Base-by-base conservation (phyloP, 2,329 filamentous ascomycete genomes). In the Colletotrichum sp. region DNA sequence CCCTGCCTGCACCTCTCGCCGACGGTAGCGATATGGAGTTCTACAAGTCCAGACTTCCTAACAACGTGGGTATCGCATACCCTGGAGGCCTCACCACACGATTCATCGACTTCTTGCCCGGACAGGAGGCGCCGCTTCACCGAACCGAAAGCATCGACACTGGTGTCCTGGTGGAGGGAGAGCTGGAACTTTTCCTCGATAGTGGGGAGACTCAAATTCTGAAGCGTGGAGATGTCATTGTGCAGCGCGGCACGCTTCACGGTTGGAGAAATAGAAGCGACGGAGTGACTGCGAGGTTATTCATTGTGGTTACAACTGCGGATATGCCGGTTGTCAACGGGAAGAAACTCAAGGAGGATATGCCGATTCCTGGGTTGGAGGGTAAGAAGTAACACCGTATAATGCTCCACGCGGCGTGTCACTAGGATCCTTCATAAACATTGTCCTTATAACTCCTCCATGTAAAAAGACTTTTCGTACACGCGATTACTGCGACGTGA, bases 201-300 rank as follows among this genome's bases (percentile, higher is more conserved):
- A 86, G 87, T n/a, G 89, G 90, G 1, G 88, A 88, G 71, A 84
- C 80, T 63, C 84, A 84, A 44, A 71, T 84, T 26, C 82, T 92
- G 85, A 82, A 83, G 64, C 83, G 85, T 12, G 90, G 90, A 2
- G 90, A 92, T 79, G 82, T 91, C 16, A 87, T 87, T 13, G 87
- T 92, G n/a, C 89, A 92, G 82, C 84, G 90, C 49, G 89, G 86
- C 2, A 91, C 89, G 4, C 88, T 87, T 82, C 90, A 92, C 80
- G 86, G 86, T 28, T 91, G 89, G 90, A 81, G 84, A 60, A 91
- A 91, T 75, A 66, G 67, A 24, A 71, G 86, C 70, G 77, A 82
- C 30, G 86, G 82, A 0, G 84, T 86, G 28, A 88, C 87, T 87
- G 84, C 86, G 6, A 81, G 88, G 24, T 85, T 89, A 82, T 74